phyloP scores from a whole-genome alignment of 176 grass and related monocot genomes.

The Triticum dicoccoides region DNA sequence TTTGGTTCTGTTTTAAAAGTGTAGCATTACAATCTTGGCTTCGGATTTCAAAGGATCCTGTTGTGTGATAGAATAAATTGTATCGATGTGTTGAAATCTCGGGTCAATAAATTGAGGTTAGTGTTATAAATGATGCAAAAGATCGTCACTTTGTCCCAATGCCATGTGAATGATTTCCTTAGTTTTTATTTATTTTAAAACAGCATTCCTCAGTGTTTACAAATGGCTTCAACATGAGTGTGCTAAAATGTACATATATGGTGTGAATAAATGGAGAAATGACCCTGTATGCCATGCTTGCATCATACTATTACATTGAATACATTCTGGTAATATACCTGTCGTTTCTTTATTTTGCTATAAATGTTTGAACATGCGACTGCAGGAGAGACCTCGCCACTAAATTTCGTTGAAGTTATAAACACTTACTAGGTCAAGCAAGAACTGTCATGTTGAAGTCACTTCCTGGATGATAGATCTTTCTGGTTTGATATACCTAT shows the following conservation, averaged over 20 bases:
- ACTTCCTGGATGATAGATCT: too few species aligned
- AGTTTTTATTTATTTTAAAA: not conserved
- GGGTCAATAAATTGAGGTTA: constrained; percentile 28
- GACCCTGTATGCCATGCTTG: too few species aligned
- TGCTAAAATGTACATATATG: not conserved
- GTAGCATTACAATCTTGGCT: constrained; percentile 1
- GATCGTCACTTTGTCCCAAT: not conserved
- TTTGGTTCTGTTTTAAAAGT: not conserved
- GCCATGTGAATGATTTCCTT: not conserved
- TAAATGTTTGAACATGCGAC: too few species aligned
- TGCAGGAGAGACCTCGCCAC: too few species aligned
- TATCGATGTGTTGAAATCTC: constrained; percentile 5
- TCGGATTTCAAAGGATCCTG: not conserved
- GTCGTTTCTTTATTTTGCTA: too few species aligned
- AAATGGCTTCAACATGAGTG: not conserved
- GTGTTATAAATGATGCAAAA: not conserved
- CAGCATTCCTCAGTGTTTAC: not conserved
- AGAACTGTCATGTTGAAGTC: too few species aligned
- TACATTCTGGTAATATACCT: too few species aligned
- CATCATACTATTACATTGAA: too few species aligned
- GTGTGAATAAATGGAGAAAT: too few species aligned
- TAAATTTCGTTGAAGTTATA: too few species aligned
- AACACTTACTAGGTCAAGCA: too few species aligned
- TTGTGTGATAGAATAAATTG: constrained; percentile 46
- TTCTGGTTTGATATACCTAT: too few species aligned